Percentiles rank a stretch among this genome's conserved stretches.
Evolutionary conservation across 345 rosid genomes (phyloP).

Genomic region (Populus ilicifolia): DNA sequence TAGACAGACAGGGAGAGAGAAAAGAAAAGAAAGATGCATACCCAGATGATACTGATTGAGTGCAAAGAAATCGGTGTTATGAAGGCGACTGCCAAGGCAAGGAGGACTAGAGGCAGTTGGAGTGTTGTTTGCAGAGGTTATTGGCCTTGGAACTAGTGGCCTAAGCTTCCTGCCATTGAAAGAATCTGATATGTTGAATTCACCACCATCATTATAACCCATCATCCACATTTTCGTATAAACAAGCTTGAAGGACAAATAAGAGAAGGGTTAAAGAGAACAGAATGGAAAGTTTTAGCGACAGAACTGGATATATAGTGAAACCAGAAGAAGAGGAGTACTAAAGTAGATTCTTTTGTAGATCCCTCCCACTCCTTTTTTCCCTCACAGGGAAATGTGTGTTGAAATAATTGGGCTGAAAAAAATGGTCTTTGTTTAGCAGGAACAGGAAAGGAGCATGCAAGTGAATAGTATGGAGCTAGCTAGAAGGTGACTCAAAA

Average conservation of each 20-base stretch:
- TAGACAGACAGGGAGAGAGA: background rate
- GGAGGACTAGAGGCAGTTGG: slow-evolving; percentile 20
- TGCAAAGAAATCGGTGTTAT: slow-evolving; percentile 44
- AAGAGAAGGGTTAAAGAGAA: background rate
- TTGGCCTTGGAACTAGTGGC: slow-evolving; percentile 75
- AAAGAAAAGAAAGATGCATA: slow-evolving; percentile 19
- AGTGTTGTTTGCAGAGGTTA: slow-evolving; percentile 34
- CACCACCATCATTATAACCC: slow-evolving; percentile 73
- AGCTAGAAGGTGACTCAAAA: background rate
- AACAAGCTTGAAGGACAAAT: background rate
- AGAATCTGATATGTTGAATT: slow-evolving; percentile 55
- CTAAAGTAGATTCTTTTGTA: background rate
- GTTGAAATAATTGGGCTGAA: background rate
- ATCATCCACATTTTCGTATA: slow-evolving; percentile 72
- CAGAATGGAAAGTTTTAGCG: background rate
- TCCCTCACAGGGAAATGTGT: slow-evolving; percentile 12
- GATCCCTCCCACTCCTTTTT: background rate
- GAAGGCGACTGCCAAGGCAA: slow-evolving; percentile 29
- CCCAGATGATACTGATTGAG: slow-evolving; percentile 55
- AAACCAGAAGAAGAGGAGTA: background rate
- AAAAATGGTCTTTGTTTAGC: slow-evolving; percentile 10
- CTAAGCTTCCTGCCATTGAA: slow-evolving; percentile 65
- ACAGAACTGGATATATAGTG: background rate
- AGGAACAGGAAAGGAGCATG: slow-evolving; percentile 20
- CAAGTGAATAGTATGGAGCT: slow-evolving; percentile 13